Conservation (phyloP, 2,329 filamentous ascomycete species). For the Fusarium neocosmosporiellum region DNA sequence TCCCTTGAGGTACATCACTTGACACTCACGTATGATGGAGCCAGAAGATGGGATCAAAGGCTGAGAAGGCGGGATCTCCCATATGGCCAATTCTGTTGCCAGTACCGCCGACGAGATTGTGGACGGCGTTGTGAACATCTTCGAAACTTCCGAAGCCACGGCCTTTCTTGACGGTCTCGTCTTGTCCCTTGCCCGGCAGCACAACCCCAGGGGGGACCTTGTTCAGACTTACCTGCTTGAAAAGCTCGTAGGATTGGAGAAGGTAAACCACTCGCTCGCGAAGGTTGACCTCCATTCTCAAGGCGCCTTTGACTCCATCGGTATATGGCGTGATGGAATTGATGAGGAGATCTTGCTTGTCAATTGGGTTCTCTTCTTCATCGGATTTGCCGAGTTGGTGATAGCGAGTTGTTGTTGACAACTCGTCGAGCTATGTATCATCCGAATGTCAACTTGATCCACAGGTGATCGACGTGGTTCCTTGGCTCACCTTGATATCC, state of each 20-base stretch:
- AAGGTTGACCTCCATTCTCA: not conserved
- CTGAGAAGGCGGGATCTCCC: not conserved
- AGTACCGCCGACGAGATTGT: not conserved
- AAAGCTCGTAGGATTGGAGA: not conserved
- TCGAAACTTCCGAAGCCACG: conserved; percentile 22
- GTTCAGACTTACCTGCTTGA: not conserved
- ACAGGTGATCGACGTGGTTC: not conserved
- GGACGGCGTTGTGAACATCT: conserved; percentile 17
- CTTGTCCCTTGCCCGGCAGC: not conserved
- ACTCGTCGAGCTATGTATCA: not conserved
- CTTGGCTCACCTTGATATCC: not conserved
- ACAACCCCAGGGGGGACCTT: not conserved
- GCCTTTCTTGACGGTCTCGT: not conserved
- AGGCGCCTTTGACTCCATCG: not conserved
- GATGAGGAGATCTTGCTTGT: not conserved
- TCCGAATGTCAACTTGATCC: not conserved
- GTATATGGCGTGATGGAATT: not conserved
- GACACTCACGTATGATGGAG: not conserved
- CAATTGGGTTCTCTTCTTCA: not conserved
- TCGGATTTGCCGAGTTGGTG: not conserved
- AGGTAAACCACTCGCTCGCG: not conserved
- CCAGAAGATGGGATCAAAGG: not conserved
- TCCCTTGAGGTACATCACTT: no score
- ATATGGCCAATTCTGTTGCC: not conserved
- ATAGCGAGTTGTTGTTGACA: not conserved